These are phyloP conservation scores for Nannizzia gypsea DNA, from an alignment of 2,329 filamentous ascomycete species.

Conservation along the genomic window DNA sequence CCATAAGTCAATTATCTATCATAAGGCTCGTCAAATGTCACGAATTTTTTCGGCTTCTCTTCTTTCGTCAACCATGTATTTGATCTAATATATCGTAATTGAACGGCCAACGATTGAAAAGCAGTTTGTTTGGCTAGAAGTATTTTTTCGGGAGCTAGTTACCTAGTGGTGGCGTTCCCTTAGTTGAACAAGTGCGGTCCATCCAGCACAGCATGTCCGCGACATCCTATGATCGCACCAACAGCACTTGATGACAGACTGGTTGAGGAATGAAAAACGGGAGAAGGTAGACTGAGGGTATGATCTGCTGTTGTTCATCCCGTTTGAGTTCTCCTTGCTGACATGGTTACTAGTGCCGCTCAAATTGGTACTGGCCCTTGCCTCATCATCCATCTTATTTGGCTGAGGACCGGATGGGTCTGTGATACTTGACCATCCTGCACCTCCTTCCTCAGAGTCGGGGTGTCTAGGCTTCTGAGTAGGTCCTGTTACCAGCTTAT, in stretches of 20 bases:
- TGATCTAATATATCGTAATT: neutral
- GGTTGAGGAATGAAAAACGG: slow-evolving; percentile 1
- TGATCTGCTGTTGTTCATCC: neutral
- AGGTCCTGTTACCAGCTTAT: neutral
- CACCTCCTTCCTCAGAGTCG: neutral
- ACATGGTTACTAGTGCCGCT: neutral
- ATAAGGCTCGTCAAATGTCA: neutral
- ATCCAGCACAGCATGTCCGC: slow-evolving; percentile 55
- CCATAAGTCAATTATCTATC: neutral
- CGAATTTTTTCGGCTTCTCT: neutral
- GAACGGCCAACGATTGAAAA: neutral
- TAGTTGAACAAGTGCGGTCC: slow-evolving; percentile 54
- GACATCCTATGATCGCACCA: slow-evolving; percentile 64
- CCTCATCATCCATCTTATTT: neutral
- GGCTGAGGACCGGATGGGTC: neutral
- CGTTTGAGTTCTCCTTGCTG: neutral
- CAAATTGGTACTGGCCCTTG: neutral
- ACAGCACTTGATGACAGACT: slow-evolving; percentile 41
- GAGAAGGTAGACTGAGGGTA: neutral
- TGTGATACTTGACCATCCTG: neutral
- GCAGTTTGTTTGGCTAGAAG: neutral
- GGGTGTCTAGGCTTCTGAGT: neutral
- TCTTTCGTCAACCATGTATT: neutral
- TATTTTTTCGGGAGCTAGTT: slow-evolving; percentile 5
- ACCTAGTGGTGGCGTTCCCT: slow-evolving; percentile 43